Evolutionary conservation across 1,139 yeast genomes (phyloP), one percentile per base, ranked within the genome.

Genomic region (Candida anutae): DNA sequence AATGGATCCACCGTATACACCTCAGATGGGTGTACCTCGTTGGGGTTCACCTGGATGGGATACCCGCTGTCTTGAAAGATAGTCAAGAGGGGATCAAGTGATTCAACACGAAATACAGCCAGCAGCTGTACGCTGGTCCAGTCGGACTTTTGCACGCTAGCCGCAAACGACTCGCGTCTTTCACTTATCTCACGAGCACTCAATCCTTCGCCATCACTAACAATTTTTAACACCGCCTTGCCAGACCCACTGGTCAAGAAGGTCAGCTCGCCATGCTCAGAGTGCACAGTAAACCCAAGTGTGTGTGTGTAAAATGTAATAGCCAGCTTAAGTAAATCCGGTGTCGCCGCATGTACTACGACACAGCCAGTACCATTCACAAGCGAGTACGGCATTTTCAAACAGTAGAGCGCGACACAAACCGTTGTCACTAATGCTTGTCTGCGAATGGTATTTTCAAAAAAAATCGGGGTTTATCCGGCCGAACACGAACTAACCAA

Each of bases 1-100:
- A 77, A 54, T 3, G 88, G 87, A 45, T 80, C 88, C 21, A 77
- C 44, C 12, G 74, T 69, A 50, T 76, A 80, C 13, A 77, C 62
- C 46, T 80, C 87, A 46, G 70, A 67, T 4, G 90, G 88, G 33
- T 65, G 70, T 37, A 76, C 55, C 29, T 74, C 78, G 36, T 75
- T 75, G n/a, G 90, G 90, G 31, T 55, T 50, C 18, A 62, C 47
- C 37, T 65, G 71, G 11, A 57, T 35, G 1, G 57, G 50, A 28
- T 43, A 40, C 1, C 50, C 42, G 21, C 43, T 43, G 4, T 36
- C 36, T 20, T 52, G 45, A 27, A 71, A 55, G 4, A 43, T 42
- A 23, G 38, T 40, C 29, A 69, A 56, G 31, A 71, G 41, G 8
- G 44, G 44, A 32, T 55, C 53, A 28, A 73, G 43, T 26, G 57